Conservation (phyloP, 2,329 filamentous ascomycete genomes). For the Claviceps spartinae region DNA sequence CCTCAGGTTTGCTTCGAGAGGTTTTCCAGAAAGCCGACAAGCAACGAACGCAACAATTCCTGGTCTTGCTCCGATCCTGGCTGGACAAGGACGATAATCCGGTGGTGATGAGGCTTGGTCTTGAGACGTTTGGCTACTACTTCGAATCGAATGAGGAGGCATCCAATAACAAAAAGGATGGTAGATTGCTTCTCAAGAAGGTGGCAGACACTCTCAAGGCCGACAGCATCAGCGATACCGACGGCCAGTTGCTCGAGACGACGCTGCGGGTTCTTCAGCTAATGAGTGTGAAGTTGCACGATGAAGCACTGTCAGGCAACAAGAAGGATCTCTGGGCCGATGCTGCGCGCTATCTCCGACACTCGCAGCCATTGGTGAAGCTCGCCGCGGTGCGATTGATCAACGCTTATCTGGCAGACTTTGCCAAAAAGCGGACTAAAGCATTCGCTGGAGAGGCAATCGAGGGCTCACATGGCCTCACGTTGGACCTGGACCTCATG, state of each 20-base stretch:
- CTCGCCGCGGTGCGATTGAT: slow-evolving; percentile 61
- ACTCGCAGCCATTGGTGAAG: slow-evolving; percentile 62
- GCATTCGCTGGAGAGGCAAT: slow-evolving; percentile 41
- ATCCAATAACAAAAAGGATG: slow-evolving; percentile 51
- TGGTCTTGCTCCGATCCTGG: slow-evolving; percentile 62
- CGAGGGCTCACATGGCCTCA: slow-evolving; percentile 55
- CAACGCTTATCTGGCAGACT: slow-evolving; percentile 66
- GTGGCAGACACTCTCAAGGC: slow-evolving; percentile 39
- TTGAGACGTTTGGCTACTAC: slow-evolving; percentile 74
- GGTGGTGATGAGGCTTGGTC: slow-evolving; percentile 55
- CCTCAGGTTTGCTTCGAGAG: slow-evolving; percentile 64
- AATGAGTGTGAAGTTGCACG: slow-evolving; percentile 53
- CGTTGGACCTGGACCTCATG: slow-evolving; percentile 52
- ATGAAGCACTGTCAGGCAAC: slow-evolving; percentile 45
- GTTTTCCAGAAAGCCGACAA: slow-evolving; percentile 67
- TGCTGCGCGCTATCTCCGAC: slow-evolving; percentile 55
- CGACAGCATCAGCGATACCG: slow-evolving; percentile 36
- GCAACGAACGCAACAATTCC: slow-evolving; percentile 56
- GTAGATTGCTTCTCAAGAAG: slow-evolving; percentile 45
- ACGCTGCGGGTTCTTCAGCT: slow-evolving; percentile 56
- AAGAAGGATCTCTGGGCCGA: slow-evolving; percentile 56
- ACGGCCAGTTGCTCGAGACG: slow-evolving; percentile 63
- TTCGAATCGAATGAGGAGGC: slow-evolving; percentile 54
- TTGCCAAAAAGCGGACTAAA: slow-evolving; percentile 48
- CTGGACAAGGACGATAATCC: slow-evolving; percentile 59